Base-by-base conservation (phyloP, 2,329 filamentous ascomycete species). In the Pseudogymnoascus sp. region DNA sequence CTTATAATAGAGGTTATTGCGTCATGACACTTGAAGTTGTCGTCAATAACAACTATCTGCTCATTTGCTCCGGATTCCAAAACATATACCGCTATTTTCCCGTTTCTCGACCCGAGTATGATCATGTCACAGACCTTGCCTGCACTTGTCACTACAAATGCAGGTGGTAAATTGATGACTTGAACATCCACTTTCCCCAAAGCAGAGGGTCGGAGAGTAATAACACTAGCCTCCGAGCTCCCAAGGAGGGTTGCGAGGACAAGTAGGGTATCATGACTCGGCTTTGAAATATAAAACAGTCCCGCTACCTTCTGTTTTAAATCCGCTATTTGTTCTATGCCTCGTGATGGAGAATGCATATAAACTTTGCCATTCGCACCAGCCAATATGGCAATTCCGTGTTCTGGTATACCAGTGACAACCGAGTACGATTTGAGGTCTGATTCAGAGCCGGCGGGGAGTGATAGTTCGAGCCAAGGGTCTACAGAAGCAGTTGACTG, bases 71-170 rank as follows among this genome's bases (percentile, higher is more conserved):
- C 42, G 8, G 25, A 19, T n/a, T 58, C 30, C 30, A 70, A 64
- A 62, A 69, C 45, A 65, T 82, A 84, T 1, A 83, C 60, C 3
- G 79, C 79, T 59, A 88, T 69, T 1, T 76, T 75, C 2, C 86
- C 85, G 60, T 74, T 75, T 64, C 84, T 79, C 38, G 82, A 84
- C 0, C 85, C 86, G 7, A 87, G 64, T 1, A 82, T 66, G n/a
- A 82, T 68, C 62, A 73, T 74, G 8, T 73, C 61, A 3, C 63
- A 63, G 1, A 78, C 64, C 38, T 71, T 71, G 62, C 80, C 80
- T 65, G 80, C 81, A 67, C 70, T 70, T 16, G 82, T 83, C 12
- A 85, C 76, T 2, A 78, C 70, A 61, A 84, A 83, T 4, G 74
- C 76, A 2, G 75, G 67, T 4, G 79, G 77, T 33, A 69, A 64